A percentile compares a stretch with the other conserved stretches of the same genome.
Evolutionary conservation across 2,329 filamentous ascomycete genomes (phyloP).

Genomic region (Fusarium burgessii): DNA sequence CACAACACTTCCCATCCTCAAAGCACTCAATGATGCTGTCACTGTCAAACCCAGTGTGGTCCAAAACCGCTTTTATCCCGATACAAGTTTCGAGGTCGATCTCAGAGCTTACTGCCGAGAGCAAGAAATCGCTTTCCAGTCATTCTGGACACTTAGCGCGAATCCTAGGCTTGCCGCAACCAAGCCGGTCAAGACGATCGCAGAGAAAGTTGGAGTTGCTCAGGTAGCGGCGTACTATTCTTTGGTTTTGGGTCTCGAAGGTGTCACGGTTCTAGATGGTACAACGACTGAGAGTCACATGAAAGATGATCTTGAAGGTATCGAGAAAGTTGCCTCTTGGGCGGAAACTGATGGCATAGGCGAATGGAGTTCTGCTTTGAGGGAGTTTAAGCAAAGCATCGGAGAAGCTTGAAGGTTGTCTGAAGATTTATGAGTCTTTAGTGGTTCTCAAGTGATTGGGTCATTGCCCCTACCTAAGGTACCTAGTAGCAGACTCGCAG

Average conservation of each 20-base stretch:
- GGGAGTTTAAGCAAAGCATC: slow-evolving; percentile 59
- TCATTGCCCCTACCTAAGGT: neutral
- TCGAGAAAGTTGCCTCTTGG: slow-evolving; percentile 57
- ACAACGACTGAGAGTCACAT: slow-evolving; percentile 61
- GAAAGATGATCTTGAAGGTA: slow-evolving; percentile 61
- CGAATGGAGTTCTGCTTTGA: slow-evolving; percentile 62
- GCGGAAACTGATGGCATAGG: slow-evolving; percentile 57
- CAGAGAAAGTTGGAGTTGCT: slow-evolving; percentile 53
- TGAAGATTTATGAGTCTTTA: neutral
- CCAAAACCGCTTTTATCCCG: slow-evolving; percentile 79
- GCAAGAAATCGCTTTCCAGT: slow-evolving; percentile 60
- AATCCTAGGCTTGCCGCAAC: slow-evolving; percentile 56
- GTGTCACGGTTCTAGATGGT: slow-evolving; percentile 59
- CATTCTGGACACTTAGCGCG: slow-evolving; percentile 66
- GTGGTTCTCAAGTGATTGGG: neutral
- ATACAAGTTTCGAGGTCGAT: slow-evolving; percentile 68
- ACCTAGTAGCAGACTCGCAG: neutral
- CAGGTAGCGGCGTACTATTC: slow-evolving; percentile 60
- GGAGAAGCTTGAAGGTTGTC: slow-evolving; percentile 34
- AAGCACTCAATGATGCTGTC: slow-evolving; percentile 61
- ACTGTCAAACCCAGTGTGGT: slow-evolving; percentile 67
- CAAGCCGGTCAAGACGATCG: slow-evolving; percentile 63
- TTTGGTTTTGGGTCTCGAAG: slow-evolving; percentile 61
- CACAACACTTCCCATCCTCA: slow-evolving; percentile 68
- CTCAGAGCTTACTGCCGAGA: slow-evolving; percentile 66